Base-by-base conservation (phyloP, 2,329 filamentous ascomycete species). In the Trichoderma aggressivum region DNA sequence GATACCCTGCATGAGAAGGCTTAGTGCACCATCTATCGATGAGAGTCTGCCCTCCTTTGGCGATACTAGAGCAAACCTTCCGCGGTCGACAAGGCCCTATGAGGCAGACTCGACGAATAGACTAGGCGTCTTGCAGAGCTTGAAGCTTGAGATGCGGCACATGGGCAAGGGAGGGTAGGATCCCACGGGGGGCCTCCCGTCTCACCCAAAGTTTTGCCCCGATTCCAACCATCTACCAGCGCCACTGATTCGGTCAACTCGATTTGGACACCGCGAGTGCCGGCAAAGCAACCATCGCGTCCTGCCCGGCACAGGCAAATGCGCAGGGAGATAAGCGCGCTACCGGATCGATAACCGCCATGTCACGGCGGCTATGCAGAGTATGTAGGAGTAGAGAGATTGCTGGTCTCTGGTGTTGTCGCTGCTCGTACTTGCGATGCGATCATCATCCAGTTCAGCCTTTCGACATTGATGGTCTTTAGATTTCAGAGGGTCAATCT, bases 221-320 rank as follows among this genome's bases (percentile, higher is more conserved):
- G 65, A 36, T 50, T 61, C 39, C 66, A 34, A 21, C 55, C 2
- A 30, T 26, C 24, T 53, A 58, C 60, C 21, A 36, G 68, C 53
- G 60, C 66, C 66, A 36, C 66, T 53, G 28, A 36, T 69, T 69
- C 66, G 66, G 66, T 69, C 66, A 36, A 36, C 66, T 69, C 58
- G 66, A 69, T 69, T 69, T 34, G 56, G 66, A 69, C 66, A 61
- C 66, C 39, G 64, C 12, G 64, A 58, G 32, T 66, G 63, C 63
- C 63, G 50, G 50, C 32, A 28, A 16, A n/a, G n/a, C 36, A 30
- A 39, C 36, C 56, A 30, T 26, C 8, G 65, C 50, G 28, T 28
- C 36, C 61, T 32, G 55, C 26, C 14, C 7, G 26, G 50, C 50
- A 43, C 39, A 43, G 39, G 7, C 39, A 43, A 53, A 26, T 53